These are phyloP conservation scores for Trapa incisa DNA, from an alignment of 345 rosid genomes.

Conservation along the genomic window DNA sequence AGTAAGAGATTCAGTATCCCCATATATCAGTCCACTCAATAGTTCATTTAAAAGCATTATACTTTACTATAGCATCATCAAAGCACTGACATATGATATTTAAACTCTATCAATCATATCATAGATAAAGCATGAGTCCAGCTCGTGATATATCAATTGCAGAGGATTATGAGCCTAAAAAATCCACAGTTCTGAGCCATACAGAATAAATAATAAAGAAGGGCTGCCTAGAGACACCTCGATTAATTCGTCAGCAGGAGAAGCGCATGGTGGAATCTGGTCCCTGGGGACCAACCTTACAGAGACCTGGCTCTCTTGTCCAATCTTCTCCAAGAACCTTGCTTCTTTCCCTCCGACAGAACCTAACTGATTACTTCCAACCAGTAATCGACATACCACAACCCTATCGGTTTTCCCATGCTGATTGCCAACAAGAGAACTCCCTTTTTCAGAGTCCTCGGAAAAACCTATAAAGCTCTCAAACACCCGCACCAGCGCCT, in stretches of 20 bases:
- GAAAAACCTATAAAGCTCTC: constrained; percentile 51
- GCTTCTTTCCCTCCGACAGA: constrained; percentile 33
- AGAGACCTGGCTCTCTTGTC: constrained; percentile 39
- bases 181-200: not conserved
- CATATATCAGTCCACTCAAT: not conserved
- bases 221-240: constrained; percentile 24
- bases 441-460: constrained; percentile 13
- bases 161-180: not conserved
- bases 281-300: constrained; percentile 36
- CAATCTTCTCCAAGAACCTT: constrained; percentile 37
- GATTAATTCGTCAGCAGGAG: constrained; percentile 45
- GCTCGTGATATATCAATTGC: too few species aligned
- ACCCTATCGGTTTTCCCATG: constrained; percentile 24
- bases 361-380: constrained; percentile 32
- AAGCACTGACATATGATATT: not conserved
- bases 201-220: not conserved
- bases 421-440: constrained; percentile 14
- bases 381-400: constrained; percentile 44
- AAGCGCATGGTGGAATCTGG: constrained; percentile 41
- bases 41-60: not conserved
- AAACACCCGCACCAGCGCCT: constrained; percentile 46
- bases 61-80: not conserved
- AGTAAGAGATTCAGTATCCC: not conserved
- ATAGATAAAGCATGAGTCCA: not conserved
- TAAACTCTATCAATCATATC: not conserved